Conservation (phyloP, 352 stramenopile genomes). For the Globisporangium recalcitrans region DNA sequence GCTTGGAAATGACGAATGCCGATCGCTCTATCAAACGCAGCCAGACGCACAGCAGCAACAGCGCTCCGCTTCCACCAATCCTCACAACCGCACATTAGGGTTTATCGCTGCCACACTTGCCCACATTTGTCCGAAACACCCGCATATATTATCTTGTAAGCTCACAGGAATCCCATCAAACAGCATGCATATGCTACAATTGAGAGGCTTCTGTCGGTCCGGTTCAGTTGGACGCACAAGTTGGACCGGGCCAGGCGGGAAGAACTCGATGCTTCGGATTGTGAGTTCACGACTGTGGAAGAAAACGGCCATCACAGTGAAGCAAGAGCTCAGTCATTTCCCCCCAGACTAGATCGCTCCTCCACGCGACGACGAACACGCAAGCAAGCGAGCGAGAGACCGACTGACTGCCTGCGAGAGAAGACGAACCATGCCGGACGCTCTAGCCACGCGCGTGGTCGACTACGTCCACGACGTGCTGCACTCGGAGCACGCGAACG, state of each 20-base stretch:
- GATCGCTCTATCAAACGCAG: not conserved
- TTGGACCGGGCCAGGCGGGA: conserved; percentile 1
- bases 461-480: conserved; percentile 73
- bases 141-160: conserved; percentile 20
- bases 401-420: not conserved
- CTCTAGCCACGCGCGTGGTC: conserved; percentile 52
- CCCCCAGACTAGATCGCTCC: not conserved
- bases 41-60: not conserved
- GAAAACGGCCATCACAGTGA: not conserved
- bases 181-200: not conserved
- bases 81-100: not conserved
- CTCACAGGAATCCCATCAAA: not conserved
- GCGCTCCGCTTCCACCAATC: conserved; percentile 36
- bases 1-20: conserved; percentile 58
- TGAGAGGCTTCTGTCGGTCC: not conserved
- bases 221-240: not conserved
- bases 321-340: not conserved
- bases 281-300: not conserved
- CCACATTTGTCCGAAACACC: not conserved
- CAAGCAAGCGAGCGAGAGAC: not conserved
- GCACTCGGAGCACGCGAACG: conserved; percentile 65
- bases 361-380: not conserved
- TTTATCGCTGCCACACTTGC: conserved; percentile 3
- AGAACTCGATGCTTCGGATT: too few species aligned
- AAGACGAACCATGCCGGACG: conserved; percentile 34